A percentile compares a stretch with the other conserved stretches of the same genome.
Evolutionary conservation across 116 monocot species (phyloP).

Genomic region (Zostera marina): DNA sequence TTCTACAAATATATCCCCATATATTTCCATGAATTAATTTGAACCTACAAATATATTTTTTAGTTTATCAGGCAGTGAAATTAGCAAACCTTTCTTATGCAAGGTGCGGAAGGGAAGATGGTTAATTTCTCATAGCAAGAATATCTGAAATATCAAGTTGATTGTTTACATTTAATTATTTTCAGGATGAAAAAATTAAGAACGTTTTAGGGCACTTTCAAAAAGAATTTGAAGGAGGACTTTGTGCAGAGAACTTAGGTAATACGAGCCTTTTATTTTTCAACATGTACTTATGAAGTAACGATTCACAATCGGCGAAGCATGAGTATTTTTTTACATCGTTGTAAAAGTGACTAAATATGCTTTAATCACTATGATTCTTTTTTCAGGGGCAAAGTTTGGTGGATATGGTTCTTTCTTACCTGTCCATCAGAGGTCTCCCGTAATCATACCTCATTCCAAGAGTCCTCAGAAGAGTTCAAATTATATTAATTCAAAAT

Average conservation of each 20-base stretch:
- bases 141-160: neutral
- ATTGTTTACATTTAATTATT: neutral
- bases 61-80: neutral
- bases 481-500: constrained; percentile 16
- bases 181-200: constrained; percentile 78
- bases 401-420: constrained; percentile 90
- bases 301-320: neutral
- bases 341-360: neutral
- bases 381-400: constrained; percentile 61
- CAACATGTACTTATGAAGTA: neutral
- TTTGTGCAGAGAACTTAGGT: constrained; percentile 91
- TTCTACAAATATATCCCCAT: too few species aligned
- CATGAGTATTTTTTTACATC: neutral
- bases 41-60: too few species aligned
- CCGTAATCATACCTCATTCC: constrained; percentile 35
- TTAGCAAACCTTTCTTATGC: neutral
- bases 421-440: constrained; percentile 57
- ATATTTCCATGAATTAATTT: neutral
- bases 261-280: constrained; percentile 8
- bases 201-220: constrained; percentile 72
- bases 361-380: constrained; percentile 1
- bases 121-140: neutral
- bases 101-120: neutral
- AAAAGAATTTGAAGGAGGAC: constrained; percentile 74
- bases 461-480: constrained; percentile 25